Evolutionary conservation across 208 protist genomes (phyloP).

Genomic region (Leishmania turanica): DNA sequence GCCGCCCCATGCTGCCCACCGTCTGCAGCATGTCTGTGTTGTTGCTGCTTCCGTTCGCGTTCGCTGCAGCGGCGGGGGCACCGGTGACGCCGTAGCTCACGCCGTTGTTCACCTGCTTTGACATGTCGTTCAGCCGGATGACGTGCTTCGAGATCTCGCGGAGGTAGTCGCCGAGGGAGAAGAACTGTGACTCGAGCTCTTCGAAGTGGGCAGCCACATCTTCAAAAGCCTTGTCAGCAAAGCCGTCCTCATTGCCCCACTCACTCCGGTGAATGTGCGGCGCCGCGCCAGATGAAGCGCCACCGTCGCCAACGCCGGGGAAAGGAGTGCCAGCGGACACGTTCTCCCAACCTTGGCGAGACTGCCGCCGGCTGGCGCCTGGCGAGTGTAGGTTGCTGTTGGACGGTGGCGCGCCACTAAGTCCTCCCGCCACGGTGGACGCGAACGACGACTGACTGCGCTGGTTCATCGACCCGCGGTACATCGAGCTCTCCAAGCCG

Average conservation of each 20-base stretch:
- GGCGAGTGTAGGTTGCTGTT: neutral
- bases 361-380: conserved; percentile 20
- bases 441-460: neutral
- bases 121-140: conserved; percentile 82
- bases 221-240: conserved; percentile 76
- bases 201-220: conserved; percentile 77
- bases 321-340: conserved; percentile 1
- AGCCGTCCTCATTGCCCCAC: conserved; percentile 47
- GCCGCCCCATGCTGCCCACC: neutral
- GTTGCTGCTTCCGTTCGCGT: neutral
- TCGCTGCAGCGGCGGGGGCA: neutral
- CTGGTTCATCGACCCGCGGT: conserved; percentile 10
- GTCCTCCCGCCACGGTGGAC: conserved; percentile 8
- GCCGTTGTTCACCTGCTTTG: conserved; percentile 62
- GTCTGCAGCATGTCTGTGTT: neutral
- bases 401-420: neutral
- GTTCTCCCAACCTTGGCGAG: conserved; percentile 14
- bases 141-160: conserved; percentile 82
- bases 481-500: conserved; percentile 25
- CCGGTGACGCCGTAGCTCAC: neutral
- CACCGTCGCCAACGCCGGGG: conserved; percentile 8
- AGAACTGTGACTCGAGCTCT: conserved; percentile 75
- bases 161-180: conserved; percentile 72
- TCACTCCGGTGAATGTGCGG: conserved; percentile 27
- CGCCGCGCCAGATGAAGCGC: conserved; percentile 8